Evolutionary conservation across 2,329 filamentous ascomycete genomes (phyloP).

Genomic region (Paracoccidioides brasiliensis): DNA sequence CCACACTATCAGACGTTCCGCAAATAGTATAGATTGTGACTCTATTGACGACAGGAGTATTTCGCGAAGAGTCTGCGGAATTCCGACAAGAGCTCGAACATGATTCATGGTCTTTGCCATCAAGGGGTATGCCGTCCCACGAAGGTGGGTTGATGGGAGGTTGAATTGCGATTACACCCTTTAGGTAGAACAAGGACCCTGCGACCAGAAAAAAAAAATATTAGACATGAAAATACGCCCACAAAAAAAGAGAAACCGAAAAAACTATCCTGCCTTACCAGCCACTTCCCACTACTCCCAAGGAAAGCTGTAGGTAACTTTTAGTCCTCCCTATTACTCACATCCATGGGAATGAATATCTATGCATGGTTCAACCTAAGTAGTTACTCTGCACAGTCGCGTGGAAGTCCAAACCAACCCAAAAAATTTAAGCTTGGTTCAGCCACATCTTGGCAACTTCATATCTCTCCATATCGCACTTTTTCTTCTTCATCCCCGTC

Average conservation of each 20-base stretch:
- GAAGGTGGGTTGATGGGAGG: background rate
- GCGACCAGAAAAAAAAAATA: no score
- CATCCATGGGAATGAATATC: no score
- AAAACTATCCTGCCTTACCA: background rate
- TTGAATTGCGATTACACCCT: background rate
- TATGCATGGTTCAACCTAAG: no score
- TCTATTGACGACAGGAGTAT: background rate
- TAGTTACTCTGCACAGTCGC: background rate
- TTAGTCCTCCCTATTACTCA: no score
- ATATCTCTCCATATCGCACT: background rate
- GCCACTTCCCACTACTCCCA: background rate
- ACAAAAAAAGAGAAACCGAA: no score
- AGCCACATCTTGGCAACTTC: background rate
- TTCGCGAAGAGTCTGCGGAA: background rate
- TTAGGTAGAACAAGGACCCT: no score
- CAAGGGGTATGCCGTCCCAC: background rate
- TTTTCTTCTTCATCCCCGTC: background rate
- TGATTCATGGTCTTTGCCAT: conserved; percentile 19
- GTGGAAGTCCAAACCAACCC: background rate
- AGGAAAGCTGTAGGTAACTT: no score
- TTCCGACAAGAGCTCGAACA: conserved; percentile 18
- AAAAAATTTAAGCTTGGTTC: background rate
- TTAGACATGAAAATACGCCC: no score
- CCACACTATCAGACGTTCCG: background rate
- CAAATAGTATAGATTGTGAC: background rate